A percentile compares a stretch with the other conserved stretches of the same genome.
These are phyloP conservation scores for Onygena corvina DNA, from an alignment of 2,329 filamentous ascomycete species.

Conservation along the genomic window DNA sequence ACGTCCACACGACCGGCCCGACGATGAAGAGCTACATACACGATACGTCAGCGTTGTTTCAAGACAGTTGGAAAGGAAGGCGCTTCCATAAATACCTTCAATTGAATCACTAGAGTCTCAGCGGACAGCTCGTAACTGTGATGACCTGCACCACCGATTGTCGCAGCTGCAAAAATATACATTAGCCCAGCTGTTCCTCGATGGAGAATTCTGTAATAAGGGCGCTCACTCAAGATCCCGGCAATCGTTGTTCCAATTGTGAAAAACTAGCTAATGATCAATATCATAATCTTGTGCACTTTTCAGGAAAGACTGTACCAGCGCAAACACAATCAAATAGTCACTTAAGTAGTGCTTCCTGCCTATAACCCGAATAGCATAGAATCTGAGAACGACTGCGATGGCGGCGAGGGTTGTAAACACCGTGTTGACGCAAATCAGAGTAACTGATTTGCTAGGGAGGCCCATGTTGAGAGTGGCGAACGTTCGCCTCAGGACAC, in stretches of 20 bases:
- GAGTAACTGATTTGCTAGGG: neutral
- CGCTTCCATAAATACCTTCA: constrained; percentile 2
- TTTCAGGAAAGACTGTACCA: neutral
- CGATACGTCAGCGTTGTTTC: neutral
- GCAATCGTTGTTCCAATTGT: neutral
- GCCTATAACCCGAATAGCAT: neutral
- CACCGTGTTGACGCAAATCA: neutral
- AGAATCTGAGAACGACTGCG: constrained; percentile 5
- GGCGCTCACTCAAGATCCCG: neutral
- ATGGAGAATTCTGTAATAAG: neutral
- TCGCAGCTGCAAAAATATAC: neutral
- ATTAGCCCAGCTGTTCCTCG: neutral
- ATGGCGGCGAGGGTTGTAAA: neutral
- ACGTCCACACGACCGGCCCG: constrained; percentile 30
- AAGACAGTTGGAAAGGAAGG: neutral
- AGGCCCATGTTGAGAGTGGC: neutral
- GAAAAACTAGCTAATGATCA: neutral
- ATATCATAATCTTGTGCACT: neutral
- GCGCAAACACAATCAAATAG: neutral
- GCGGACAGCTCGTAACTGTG: neutral
- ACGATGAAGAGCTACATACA: constrained; percentile 26
- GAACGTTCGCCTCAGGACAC: neutral
- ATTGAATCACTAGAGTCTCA: constrained; percentile 2
- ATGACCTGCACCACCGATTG: neutral
- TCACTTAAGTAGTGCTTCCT: constrained; percentile 1